Percentiles rank a stretch among this genome's conserved stretches.
These are phyloP conservation scores for Striga asiatica DNA, from an alignment of 257 asterid genomes.

Conservation along the genomic window DNA sequence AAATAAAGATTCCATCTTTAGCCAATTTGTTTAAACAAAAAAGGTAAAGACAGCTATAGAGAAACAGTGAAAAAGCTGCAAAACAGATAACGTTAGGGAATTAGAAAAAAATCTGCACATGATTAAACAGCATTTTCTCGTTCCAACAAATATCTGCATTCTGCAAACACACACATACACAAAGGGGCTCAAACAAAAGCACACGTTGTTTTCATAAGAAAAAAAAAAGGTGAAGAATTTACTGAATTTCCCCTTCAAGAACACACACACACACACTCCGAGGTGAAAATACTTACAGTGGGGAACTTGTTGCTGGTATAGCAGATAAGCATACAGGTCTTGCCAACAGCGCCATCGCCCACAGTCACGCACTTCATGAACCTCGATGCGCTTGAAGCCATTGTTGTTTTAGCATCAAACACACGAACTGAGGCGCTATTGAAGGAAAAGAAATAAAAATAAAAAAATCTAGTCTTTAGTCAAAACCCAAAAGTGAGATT, in stretches of 20 bases:
- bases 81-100: neutral
- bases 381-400: constrained; percentile 82
- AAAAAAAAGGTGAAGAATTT: neutral
- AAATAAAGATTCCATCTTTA: constrained; percentile 21
- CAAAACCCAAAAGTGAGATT: too few species aligned
- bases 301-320: constrained; percentile 96
- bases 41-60: neutral
- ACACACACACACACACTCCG: too few species aligned
- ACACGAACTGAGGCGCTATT: neutral
- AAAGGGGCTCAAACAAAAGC: too few species aligned
- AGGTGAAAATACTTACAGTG: constrained; percentile 44
- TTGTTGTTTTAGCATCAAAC: constrained; percentile 33
- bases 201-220: too few species aligned
- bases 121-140: too few species aligned
- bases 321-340: constrained; percentile 98
- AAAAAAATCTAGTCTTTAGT: too few species aligned
- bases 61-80: constrained; percentile 25
- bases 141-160: constrained; percentile 8
- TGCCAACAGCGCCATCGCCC: constrained; percentile 99
- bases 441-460: too few species aligned
- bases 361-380: constrained; percentile 98
- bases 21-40: neutral
- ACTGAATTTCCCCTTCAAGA: neutral
- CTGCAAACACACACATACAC: too few species aligned
- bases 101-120: too few species aligned